Percentiles rank a stretch among this genome's conserved stretches.
Evolutionary conservation across 73 alveolate species (phyloP).

Genomic region (Paraurostyla sp.): DNA sequence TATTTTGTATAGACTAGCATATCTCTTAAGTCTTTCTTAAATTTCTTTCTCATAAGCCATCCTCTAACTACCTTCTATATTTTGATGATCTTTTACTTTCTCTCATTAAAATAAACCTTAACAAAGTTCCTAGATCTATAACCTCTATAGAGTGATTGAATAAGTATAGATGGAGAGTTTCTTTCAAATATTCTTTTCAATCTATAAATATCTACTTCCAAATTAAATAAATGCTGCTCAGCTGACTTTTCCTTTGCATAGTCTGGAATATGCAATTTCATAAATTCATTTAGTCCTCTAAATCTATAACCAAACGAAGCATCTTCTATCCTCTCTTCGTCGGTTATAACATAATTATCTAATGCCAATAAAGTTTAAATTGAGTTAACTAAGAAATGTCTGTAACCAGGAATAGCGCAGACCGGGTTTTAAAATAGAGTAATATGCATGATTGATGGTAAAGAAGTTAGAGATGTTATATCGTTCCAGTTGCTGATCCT

Average conservation of each 20-base stretch:
- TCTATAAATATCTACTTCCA: conserved; percentile 74
- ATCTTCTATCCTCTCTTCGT: conserved; percentile 79
- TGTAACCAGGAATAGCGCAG: conserved; percentile 72
- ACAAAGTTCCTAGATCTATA: conserved; percentile 43
- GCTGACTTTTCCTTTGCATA: conserved; percentile 71
- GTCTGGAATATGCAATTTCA: conserved; percentile 75
- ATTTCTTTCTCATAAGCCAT: conserved; percentile 44
- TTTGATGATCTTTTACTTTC: conserved; percentile 47
- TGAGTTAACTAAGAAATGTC: conserved; percentile 75
- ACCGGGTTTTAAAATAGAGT: conserved; percentile 75
- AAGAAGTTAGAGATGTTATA: conserved; percentile 51
- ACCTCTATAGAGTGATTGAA: conserved; percentile 71
- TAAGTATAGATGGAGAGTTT: conserved; percentile 65
- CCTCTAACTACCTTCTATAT: conserved; percentile 71
- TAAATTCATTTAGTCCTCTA: conserved; percentile 69
- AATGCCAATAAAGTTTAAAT: conserved; percentile 64
- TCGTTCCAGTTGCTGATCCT: conserved; percentile 60
- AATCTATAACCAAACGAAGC: conserved; percentile 70
- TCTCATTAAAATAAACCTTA: conserved; percentile 24
- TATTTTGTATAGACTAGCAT: conserved; percentile 59
- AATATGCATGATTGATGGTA: conserved; percentile 70
- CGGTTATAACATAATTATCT: conserved; percentile 74
- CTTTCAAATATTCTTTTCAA: conserved; percentile 71
- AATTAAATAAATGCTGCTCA: conserved; percentile 72
- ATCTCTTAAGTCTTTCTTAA: conserved; percentile 63